Evolutionary conservation across 208 protist species (phyloP), one percentile per base, ranked within the genome.

Genomic region (Crithidia brevicula): DNA sequence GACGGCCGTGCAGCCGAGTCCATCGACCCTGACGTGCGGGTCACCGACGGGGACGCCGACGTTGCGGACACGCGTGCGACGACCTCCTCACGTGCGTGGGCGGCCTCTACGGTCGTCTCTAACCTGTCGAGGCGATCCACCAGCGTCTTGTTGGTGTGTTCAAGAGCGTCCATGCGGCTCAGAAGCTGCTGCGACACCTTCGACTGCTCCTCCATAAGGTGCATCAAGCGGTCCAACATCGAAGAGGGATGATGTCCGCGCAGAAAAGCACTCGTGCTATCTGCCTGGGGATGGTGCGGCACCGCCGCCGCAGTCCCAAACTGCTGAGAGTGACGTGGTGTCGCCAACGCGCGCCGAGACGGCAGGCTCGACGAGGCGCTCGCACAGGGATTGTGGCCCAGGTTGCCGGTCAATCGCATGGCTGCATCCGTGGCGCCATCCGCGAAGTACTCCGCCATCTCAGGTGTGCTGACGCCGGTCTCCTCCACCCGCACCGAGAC

Each of bases 391-490:
- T 52, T 47, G 23, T 28, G 13, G 30, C 31, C 64, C 13, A 60
- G 47, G 11, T 22, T 25, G n/a, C n/a, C 6, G 10, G 69, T 28
- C 20, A 59, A 66, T 22, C 18, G 42, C 25, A 25, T 16, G n/a
- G 28, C 28, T 15, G 53, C 53, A 15, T 58, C 46, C 11, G 20
- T 2, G n/a, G 42, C 30, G 45, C 18, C 31, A 22, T 81, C 68
- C 1, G 69, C 63, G 23, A 69, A 77, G 46, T 81, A 81, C 58
- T 81, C 75, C 22, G 75, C 75, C 75, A 81, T 81, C 51, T 81
- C 64, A 11, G 75, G 62, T 10, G 62, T 81, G 62, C 75, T 81
- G 0, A 81, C 75, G 22, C 75, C 75, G 7, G 61, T 38, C 36
- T 61, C 49, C 42, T 72, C 67, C 25, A 71, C 23, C 45, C 59